Conservation (phyloP, 2,329 filamentous ascomycete species). For the Fusarium floridanum region DNA sequence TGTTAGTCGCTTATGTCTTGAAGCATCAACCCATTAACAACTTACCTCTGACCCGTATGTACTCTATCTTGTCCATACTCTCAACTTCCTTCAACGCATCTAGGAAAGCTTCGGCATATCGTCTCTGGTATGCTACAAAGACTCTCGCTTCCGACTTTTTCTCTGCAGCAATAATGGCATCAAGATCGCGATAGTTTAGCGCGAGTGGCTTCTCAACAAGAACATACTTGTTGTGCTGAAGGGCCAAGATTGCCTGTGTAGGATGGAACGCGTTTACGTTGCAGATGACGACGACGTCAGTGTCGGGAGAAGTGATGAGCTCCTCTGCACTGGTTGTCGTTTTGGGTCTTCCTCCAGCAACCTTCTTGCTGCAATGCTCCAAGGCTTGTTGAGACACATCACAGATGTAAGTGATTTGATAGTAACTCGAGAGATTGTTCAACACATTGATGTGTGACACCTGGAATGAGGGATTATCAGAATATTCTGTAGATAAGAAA, state of each 20-base stretch:
- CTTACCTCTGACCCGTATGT: conserved; percentile 59
- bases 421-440: conserved; percentile 58
- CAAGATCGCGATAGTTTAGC: conserved; percentile 59
- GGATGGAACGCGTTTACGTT: conserved; percentile 68
- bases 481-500: neutral
- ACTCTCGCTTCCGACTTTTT: conserved; percentile 56
- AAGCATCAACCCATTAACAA: neutral
- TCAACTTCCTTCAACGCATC: conserved; percentile 67
- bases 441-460: conserved; percentile 67
- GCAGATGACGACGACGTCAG: conserved; percentile 67
- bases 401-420: conserved; percentile 62
- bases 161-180: conserved; percentile 64
- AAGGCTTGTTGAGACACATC: conserved; percentile 58
- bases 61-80: conserved; percentile 64
- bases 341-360: conserved; percentile 39
- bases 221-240: conserved; percentile 67
- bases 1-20: neutral
- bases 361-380: conserved; percentile 42
- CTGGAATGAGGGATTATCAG: conserved; percentile 47
- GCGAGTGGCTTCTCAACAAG: conserved; percentile 72
- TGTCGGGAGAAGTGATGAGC: conserved; percentile 56
- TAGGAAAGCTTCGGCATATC: conserved; percentile 69
- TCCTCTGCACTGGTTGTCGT: conserved; percentile 55
- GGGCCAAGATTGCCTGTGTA: conserved; percentile 63
- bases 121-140: conserved; percentile 72